Base-by-base conservation (phyloP, 2,329 filamentous ascomycete species). In the Penicillium sp. region DNA sequence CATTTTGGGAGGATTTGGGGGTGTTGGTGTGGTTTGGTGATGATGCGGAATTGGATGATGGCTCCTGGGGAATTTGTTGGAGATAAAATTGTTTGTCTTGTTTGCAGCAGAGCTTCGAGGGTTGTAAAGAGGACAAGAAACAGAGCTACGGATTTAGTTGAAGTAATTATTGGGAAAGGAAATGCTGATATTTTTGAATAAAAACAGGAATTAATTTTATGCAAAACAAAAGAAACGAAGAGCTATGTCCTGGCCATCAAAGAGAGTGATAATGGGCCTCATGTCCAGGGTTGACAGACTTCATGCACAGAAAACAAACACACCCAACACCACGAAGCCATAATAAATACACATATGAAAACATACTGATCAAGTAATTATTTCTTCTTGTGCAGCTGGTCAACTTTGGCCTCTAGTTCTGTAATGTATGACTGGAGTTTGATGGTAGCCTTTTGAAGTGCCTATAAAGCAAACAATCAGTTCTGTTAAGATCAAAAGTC, bases 391-490 rank as follows among this genome's bases (percentile, higher is more conserved):
- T 87, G 82, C 70, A 85, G 68, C 60, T 82, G 79, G 65, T 87
- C 86, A 66, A 92, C 82, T 79, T 89, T 92, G 68, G 90, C 84
- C 79, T 97, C 93, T 63, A 97, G 79, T 50, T 84, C 84, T 72
- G 87, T 85, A 63, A 96, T 87, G 73, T 97, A 95, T 62, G 84
- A 85, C 77, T 91, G 91, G 74, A 97, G 85, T 72, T 90, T 86
- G 75, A 92, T 88, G 56, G 96, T 92, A 48, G 92, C 91, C 49
- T 87, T 83, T 83, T 97, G 92, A 48, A 97, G 84, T 64, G 90
- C 87, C 92, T 96, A 59, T 47, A 36, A 34, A 33, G 27, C 31
- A 33, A 44, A 56, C 21, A 48, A 21, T 31, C 31, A 45, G 47
- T 48, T 41, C 54, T 49, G 44, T 36, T 31, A 29, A 38, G 27